A percentile compares a stretch with the other conserved stretches of the same genome.
Conservation (phyloP, 495 filamentous ascomycete genomes). For the Xylona heveae region DNA sequence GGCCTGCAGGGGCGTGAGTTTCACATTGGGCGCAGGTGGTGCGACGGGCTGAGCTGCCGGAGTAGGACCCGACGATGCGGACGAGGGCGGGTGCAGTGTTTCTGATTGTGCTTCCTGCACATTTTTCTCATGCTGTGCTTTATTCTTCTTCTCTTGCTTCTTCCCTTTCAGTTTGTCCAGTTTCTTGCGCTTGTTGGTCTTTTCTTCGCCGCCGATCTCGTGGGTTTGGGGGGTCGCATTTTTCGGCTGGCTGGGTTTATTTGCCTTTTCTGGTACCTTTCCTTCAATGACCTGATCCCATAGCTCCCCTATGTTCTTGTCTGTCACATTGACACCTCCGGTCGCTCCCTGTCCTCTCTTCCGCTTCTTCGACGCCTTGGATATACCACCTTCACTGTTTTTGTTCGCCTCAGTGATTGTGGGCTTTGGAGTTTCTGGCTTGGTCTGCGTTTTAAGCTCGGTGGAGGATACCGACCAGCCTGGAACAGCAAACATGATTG, state of each 20-base stretch:
- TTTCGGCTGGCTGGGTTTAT: not conserved
- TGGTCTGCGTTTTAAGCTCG: constrained; percentile 45
- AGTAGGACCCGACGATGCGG: too few species aligned
- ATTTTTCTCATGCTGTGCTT: constrained; percentile 7
- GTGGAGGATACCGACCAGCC: constrained; percentile 66
- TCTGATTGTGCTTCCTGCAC: constrained; percentile 5
- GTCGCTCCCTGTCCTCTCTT: not conserved
- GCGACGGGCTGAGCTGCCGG: too few species aligned
- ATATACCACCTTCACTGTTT: constrained; percentile 6
- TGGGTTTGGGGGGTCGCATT: not conserved
- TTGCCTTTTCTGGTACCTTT: too few species aligned
- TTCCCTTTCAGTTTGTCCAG: too few species aligned
- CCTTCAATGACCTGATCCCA: constrained; percentile 65
- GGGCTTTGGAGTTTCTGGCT: constrained; percentile 13
- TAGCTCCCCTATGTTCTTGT: constrained; percentile 50
- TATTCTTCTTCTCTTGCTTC: constrained; percentile 18
- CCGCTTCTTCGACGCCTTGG: constrained; percentile 1
- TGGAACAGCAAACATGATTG: constrained; percentile 74
- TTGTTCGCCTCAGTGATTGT: constrained; percentile 12
- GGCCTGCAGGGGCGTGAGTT: constrained; percentile 76
- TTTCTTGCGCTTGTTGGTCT: too few species aligned
- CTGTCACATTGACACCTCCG: constrained; percentile 29
- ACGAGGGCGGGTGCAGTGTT: constrained; percentile 2
- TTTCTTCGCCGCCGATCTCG: not conserved
- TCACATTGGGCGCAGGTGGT: constrained; percentile 20